phyloP scores from a whole-genome alignment of 768 basidiomycete genomes.

The Podaxis sp. region DNA sequence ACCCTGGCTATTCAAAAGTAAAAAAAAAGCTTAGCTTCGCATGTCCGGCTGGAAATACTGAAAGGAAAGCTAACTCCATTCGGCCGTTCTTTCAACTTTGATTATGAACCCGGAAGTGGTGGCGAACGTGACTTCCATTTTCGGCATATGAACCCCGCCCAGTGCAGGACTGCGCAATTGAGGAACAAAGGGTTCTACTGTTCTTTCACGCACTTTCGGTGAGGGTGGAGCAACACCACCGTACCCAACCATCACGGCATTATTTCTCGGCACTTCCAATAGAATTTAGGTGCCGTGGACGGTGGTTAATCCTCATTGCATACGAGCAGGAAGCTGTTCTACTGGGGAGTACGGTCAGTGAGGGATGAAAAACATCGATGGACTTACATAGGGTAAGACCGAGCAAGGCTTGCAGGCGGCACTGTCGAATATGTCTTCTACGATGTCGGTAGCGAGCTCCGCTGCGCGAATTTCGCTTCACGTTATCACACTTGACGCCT shows the following conservation, averaged over 20 bases:
- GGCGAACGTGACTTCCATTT: neutral
- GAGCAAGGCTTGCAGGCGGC: neutral
- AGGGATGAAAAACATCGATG: neutral
- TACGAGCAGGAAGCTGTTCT: neutral
- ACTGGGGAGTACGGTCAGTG: neutral
- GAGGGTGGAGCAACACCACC: neutral
- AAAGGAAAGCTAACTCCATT: slow-evolving; percentile 8
- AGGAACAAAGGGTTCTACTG: slow-evolving; percentile 1
- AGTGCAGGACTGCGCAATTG: neutral
- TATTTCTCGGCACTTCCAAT: neutral
- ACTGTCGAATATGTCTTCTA: neutral
- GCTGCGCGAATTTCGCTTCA: neutral
- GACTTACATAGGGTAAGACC: neutral
- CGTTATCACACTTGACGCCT: neutral
- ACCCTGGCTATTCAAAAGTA: neutral
- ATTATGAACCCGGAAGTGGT: neutral
- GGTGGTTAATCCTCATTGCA: neutral
- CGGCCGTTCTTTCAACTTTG: neutral
- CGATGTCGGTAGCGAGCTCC: neutral
- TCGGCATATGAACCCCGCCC: neutral
- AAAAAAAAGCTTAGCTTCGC: slow-evolving; percentile 5
- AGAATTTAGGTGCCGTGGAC: neutral
- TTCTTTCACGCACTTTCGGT: neutral
- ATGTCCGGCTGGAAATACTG: neutral
- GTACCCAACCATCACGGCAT: neutral